These are phyloP conservation scores for Xylariaceae sp. DNA, from an alignment of 2,329 filamentous ascomycete genomes.

Conservation along the genomic window DNA sequence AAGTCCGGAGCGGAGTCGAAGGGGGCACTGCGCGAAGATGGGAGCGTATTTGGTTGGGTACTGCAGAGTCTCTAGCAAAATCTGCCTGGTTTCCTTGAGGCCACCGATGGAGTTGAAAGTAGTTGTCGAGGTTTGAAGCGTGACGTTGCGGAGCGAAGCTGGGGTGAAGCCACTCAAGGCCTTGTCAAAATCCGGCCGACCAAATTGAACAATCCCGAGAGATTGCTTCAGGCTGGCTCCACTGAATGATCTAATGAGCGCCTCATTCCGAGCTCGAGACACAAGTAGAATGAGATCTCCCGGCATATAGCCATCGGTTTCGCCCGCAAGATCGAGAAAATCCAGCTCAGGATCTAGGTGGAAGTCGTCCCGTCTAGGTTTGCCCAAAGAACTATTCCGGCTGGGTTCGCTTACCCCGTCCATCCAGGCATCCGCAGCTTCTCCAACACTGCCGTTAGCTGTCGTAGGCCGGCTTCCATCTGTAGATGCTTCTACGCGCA, in stretches of 20 bases:
- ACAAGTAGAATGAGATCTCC: constrained; percentile 85
- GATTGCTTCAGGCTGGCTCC: constrained; percentile 43
- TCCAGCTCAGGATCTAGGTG: constrained; percentile 72
- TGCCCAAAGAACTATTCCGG: constrained; percentile 31
- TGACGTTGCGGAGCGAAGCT: constrained; percentile 88
- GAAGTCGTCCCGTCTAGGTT: constrained; percentile 54
- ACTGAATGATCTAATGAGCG: constrained; percentile 75
- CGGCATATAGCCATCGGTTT: constrained; percentile 97
- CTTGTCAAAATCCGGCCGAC: constrained; percentile 69
- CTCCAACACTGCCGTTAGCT: constrained; percentile 46
- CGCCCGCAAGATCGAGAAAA: constrained; percentile 85
- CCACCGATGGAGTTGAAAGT: constrained; percentile 92
- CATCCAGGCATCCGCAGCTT: constrained; percentile 65
- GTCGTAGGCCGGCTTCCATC: constrained; percentile 52
- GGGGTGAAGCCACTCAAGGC: constrained; percentile 92
- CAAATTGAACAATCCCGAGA: constrained; percentile 55
- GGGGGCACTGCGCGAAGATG: constrained; percentile 91
- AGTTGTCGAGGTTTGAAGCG: constrained; percentile 85
- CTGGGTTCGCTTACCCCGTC: constrained; percentile 60
- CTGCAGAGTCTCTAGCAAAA: constrained; percentile 89
- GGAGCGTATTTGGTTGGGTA: constrained; percentile 98
- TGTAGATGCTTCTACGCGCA: constrained; percentile 34
- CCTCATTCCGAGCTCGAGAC: constrained; percentile 82
- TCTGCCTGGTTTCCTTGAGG: constrained; percentile 75
- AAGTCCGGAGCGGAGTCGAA: constrained; percentile 88